Conservation (phyloP, 768 basidiomycete species). For the Suillus decipiens region DNA sequence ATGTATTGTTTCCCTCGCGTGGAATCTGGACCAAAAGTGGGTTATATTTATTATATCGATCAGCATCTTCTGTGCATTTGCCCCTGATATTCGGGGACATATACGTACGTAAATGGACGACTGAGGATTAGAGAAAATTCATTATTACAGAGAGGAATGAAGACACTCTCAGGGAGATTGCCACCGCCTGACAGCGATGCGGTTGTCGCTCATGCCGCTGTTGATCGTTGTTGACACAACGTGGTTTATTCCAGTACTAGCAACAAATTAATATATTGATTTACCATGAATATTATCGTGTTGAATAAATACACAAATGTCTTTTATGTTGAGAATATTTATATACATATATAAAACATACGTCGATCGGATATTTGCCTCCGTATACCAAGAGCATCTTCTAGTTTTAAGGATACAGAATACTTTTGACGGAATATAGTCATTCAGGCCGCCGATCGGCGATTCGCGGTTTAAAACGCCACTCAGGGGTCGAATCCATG, state of each 20-base stretch:
- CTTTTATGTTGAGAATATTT: neutral
- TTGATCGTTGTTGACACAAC: constrained; percentile 14
- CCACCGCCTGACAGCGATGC: constrained; percentile 19
- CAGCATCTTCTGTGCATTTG: constrained; percentile 50
- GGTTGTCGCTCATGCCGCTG: constrained; percentile 14
- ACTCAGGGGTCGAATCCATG: constrained; percentile 9
- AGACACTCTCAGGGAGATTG: constrained; percentile 27
- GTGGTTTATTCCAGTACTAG: constrained; percentile 10
- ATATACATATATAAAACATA: neutral
- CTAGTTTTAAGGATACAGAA: neutral
- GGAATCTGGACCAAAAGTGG: constrained; percentile 55
- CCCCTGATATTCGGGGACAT: constrained; percentile 58
- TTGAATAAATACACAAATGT: neutral
- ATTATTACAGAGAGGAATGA: constrained; percentile 31
- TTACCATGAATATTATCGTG: neutral
- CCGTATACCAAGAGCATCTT: neutral
- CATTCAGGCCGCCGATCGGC: constrained; percentile 28
- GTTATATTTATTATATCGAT: constrained; percentile 60
- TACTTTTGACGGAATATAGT: constrained; percentile 7
- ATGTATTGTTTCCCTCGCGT: constrained; percentile 67
- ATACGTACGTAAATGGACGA: constrained; percentile 58
- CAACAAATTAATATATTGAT: constrained; percentile 11
- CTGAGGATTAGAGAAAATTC: constrained; percentile 36
- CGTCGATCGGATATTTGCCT: neutral
- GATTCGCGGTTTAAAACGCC: constrained; percentile 32